Evolutionary conservation across 1,284 basidiomycete genomes (phyloP), one percentile per base, ranked within the genome.

Genomic region (Austroboletus olivaceoglutinosus): DNA sequence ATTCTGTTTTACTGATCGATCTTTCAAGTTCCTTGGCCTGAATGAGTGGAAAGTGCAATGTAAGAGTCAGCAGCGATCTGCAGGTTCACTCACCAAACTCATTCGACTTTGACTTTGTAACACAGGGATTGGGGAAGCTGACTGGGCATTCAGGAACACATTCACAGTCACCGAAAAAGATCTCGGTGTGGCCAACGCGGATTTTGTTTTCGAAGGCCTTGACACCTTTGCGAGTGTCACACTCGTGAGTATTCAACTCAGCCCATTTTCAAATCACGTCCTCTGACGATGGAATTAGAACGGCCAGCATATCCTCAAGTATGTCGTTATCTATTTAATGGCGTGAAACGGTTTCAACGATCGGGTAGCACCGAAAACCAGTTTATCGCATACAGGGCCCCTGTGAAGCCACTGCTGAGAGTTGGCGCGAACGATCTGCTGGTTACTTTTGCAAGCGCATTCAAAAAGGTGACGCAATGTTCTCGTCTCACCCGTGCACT

Each of bases 41-140:
- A 79, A 88, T 54, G 93, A 96, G 68, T 92, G 88, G 85, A 85
- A 91, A 58, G 86, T 92, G 11, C 93, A 95, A 73, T 94, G 93
- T 85, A 58, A 64, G 63, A 34, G 33, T 34, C 12, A 34, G 15
- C 33, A 15, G 12, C 15, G 33, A 34, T 16, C 15, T 16, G 33
- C 15, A 6, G 15, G 7, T 16, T 34, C 7, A 5, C 30, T 47
- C 27, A 38, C 38, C 34, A 46, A 16, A 48, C 37, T 30, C 36
- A 13, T 34, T 49, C 21, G 5, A 34, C 18, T 37, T 12, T 47
- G 16, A 8, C 56, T n/a, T n/a, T n/a, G n/a, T n/a, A 23, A 49
- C 45, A 43, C 53, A 93, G 91, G 92, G 93, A 75, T 95, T 43
- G 91, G 90, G 22, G 92, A 95, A 69, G 76, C 78, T 11, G 81